A percentile compares a stretch with the other conserved stretches of the same genome.
Conservation (phyloP, 257 asterid genomes). For the Ballota nigra region DNA sequence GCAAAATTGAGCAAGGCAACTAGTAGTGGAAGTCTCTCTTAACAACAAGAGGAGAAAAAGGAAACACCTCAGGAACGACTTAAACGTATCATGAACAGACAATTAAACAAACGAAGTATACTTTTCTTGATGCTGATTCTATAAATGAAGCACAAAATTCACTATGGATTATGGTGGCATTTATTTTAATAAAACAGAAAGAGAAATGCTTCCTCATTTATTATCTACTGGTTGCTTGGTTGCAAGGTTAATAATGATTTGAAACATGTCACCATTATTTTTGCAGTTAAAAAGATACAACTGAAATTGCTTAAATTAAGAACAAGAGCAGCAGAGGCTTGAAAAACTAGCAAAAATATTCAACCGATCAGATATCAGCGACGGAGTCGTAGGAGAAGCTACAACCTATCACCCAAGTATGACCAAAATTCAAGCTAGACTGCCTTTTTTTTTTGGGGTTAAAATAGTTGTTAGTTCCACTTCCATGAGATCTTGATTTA, state of each 20-base stretch:
- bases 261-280: constrained; percentile 24
- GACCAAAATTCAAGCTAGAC: too few species aligned
- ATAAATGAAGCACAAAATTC: constrained; percentile 38
- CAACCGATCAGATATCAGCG: constrained; percentile 52
- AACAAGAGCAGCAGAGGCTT: constrained; percentile 86
- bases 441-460: too few species aligned
- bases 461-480: too few species aligned
- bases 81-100: constrained; percentile 95
- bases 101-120: constrained; percentile 95
- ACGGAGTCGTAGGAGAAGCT: constrained; percentile 84
- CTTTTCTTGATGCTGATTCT: constrained; percentile 38
- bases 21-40: constrained; percentile 55
- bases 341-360: constrained; percentile 81
- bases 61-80: constrained; percentile 99
- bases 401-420: constrained; percentile 92
- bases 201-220: constrained; percentile 11
- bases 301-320: constrained; percentile 89
- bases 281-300: constrained; percentile 84
- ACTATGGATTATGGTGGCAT: constrained; percentile 21
- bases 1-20: constrained; percentile 81
- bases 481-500: too few species aligned
- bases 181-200: constrained; percentile 27
- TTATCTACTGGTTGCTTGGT: constrained; percentile 11
- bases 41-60: constrained; percentile 92
- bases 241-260: constrained; percentile 18